phyloP scores from a whole-genome alignment of 306 rosid genomes.

The Lathyrus aphaca region DNA sequence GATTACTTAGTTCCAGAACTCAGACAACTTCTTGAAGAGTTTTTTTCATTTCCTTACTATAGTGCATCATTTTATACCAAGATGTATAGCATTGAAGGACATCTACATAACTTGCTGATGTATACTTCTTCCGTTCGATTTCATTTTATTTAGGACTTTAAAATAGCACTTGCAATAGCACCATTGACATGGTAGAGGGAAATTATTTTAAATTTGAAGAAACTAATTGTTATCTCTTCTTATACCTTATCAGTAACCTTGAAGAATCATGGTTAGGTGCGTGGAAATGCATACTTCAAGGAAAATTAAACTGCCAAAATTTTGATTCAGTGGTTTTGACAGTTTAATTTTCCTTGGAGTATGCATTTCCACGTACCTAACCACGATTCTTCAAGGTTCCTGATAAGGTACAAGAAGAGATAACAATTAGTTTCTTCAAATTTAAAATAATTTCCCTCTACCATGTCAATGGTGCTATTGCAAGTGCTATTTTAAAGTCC shows the following conservation, averaged over 20 bases:
- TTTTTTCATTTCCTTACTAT: too few relatives aligned
- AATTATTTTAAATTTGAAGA: slow-evolving; percentile 25
- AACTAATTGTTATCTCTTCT: slow-evolving; percentile 14
- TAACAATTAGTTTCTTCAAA: slow-evolving; percentile 22
- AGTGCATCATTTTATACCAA: too few relatives aligned
- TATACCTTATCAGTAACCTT: slow-evolving; percentile 54
- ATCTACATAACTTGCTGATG: slow-evolving; percentile 68
- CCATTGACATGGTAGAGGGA: slow-evolving; percentile 6
- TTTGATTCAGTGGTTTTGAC: too few relatives aligned
- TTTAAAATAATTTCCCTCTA: slow-evolving; percentile 3
- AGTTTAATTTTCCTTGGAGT: slow-evolving; percentile 58
- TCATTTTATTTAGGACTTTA: neutral
- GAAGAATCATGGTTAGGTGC: slow-evolving; percentile 84
- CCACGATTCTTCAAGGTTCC: slow-evolving; percentile 80
- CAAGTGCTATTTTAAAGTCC: neutral
- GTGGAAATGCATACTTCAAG: slow-evolving; percentile 74
- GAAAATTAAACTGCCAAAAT: slow-evolving; percentile 35
- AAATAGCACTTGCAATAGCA: neutral
- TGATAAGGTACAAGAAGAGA: slow-evolving; percentile 35
- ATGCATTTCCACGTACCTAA: slow-evolving; percentile 77
- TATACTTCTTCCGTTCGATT: slow-evolving; percentile 24
- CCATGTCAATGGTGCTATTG: slow-evolving; percentile 13
- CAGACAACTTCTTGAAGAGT: slow-evolving; percentile 44
- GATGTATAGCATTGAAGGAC: slow-evolving; percentile 40
- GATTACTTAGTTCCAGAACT: slow-evolving; percentile 77